These are phyloP conservation scores for Pterocarpus santalinus DNA, from an alignment of 306 rosid species.

Conservation along the genomic window DNA sequence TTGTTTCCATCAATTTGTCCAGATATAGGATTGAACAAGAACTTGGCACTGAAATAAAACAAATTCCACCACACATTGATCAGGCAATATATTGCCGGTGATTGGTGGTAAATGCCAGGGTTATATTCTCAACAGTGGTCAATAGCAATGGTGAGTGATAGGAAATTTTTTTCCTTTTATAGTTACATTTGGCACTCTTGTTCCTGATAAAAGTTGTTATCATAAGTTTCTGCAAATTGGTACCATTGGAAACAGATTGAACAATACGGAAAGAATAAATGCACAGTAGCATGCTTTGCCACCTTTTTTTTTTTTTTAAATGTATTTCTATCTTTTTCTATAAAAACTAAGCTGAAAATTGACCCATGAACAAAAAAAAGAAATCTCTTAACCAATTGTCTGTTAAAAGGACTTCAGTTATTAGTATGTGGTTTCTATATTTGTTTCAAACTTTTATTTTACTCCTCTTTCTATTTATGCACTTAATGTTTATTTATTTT, in stretches of 20 bases:
- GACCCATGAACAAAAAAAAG: neutral
- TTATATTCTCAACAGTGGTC: constrained; percentile 51
- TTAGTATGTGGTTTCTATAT: neutral
- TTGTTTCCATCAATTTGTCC: constrained; percentile 40
- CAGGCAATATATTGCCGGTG: constrained; percentile 97
- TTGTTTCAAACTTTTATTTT: neutral
- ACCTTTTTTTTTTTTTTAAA: neutral
- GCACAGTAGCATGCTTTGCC: neutral
- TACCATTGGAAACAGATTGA: neutral
- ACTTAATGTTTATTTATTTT: neutral
- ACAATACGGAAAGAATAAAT: neutral
- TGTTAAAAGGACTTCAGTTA: neutral
- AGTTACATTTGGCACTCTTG: constrained; percentile 18
- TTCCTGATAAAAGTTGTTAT: constrained; percentile 2
- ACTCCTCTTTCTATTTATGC: neutral
- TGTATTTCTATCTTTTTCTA: constrained; percentile 3
- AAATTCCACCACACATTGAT: constrained; percentile 96
- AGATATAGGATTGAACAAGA: constrained; percentile 98
- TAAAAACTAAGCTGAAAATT: neutral
- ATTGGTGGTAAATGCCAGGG: constrained; percentile 52
- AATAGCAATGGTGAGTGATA: constrained; percentile 57
- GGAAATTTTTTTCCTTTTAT: constrained; percentile 1
- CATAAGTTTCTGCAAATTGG: neutral
- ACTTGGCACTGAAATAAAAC: constrained; percentile 97
- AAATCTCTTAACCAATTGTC: neutral